Evolutionary conservation across 2,329 filamentous ascomycete genomes (phyloP), one percentile per base, ranked within the genome.

Genomic region (Cladobotryum protrusum): DNA sequence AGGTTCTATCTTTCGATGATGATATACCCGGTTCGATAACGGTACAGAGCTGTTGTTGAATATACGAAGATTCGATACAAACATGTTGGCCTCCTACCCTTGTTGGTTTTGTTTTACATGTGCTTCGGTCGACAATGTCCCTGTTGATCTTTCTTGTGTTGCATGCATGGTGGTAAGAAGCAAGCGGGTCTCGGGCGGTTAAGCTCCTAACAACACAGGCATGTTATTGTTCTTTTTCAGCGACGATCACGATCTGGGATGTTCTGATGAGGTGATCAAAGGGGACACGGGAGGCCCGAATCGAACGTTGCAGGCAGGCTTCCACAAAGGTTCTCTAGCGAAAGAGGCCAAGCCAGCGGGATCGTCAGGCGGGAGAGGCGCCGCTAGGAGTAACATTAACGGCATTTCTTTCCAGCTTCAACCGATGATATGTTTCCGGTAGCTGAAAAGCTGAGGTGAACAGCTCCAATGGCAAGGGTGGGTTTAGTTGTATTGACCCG

Each of bases 1-100:
- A 57, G 44, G 43, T 51, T 49, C 53, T 48, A 43, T 53, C 43
- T 40, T 36, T 50, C 20, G 43, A 45, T 50, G 54, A 56, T 43
- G 50, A 56, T 55, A 56, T 56, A 56, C 53, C 56, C 54, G 43
- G 41, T 47, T 36, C 41, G 40, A 49, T 45, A 49, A 43, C 37
- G 42, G 19, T 52, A 43, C 48, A 39, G 33, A 48, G 48, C 46
- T 49, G 34, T 49, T 47, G 49, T 47, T 47, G 49, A 51, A 51
- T 47, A 51, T 41, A 51, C 24, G 24, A 44, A 51, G 36, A 43
- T 43, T 34, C 37, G 32, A 41, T 9, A 18, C 11, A 34, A 3
- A 5, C 18, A 14, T 8, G 13, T 11, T 48, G n/a, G 20, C 24
- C 11, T 37, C 13, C 17, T 47, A 9, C 29, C 14, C 33, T 11